phyloP scores from a whole-genome alignment of 2,329 filamentous ascomycete species.

The Aspergillus fumigatiaffinis region DNA sequence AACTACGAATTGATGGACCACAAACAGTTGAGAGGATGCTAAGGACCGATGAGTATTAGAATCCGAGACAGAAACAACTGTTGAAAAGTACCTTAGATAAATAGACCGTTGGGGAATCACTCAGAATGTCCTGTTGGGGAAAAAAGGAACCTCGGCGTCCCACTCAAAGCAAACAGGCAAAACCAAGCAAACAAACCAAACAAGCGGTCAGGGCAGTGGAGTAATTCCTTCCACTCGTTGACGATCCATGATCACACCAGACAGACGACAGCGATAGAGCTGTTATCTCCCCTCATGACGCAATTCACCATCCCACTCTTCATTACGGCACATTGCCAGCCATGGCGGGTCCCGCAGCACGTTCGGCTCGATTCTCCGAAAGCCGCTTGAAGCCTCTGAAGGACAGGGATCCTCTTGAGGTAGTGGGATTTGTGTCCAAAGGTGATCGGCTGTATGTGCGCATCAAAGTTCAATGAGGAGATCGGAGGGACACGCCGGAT shows the following conservation, averaged over 20 bases:
- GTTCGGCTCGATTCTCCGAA: constrained; percentile 17
- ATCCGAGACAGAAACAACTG: background rate
- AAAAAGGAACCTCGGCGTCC: background rate
- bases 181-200: constrained; percentile 26
- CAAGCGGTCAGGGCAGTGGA: constrained; percentile 8
- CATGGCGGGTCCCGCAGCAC: constrained; percentile 22
- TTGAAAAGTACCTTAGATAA: background rate
- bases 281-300: constrained; percentile 1
- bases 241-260: background rate
- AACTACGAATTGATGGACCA: background rate
- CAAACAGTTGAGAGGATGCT: background rate
- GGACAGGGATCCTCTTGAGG: constrained; percentile 77
- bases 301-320: background rate
- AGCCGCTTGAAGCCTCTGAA: constrained; percentile 66
- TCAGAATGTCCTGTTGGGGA: background rate
- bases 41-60: background rate
- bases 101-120: constrained; percentile 5
- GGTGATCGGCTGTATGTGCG: constrained; percentile 71
- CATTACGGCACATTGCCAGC: background rate
- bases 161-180: constrained; percentile 19
- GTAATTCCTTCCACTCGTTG: background rate
- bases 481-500: background rate
- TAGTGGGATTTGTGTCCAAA: constrained; percentile 82
- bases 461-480: background rate
- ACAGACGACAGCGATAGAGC: background rate